phyloP scores from a whole-genome alignment of 1,284 basidiomycete species.

The Mycena sp. region DNA sequence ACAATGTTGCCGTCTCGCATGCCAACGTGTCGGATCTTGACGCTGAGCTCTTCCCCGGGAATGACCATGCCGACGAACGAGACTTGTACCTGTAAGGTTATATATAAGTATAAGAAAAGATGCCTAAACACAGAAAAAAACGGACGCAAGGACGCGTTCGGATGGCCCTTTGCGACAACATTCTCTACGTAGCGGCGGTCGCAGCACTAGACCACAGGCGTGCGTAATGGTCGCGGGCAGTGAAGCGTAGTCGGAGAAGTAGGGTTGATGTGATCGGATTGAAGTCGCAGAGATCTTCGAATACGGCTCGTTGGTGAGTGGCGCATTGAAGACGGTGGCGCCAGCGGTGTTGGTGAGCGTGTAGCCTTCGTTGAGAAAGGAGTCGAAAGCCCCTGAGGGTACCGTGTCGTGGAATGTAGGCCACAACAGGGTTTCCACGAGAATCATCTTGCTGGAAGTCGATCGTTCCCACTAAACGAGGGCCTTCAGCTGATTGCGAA shows the following conservation, averaged over 20 bases:
- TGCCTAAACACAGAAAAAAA: conserved; percentile 32
- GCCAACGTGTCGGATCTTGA: conserved; percentile 89
- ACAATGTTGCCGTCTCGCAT: conserved; percentile 96
- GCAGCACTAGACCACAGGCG: conserved; percentile 96
- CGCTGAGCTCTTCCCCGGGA: conserved; percentile 90
- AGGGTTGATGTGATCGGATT: conserved; percentile 99
- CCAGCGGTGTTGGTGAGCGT: conserved; percentile 65
- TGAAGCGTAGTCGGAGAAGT: conserved; percentile 94
- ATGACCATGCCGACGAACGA: conserved; percentile 97
- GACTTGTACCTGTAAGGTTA: conserved; percentile 78
- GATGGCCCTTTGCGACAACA: conserved; percentile 92
- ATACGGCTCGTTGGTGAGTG: conserved; percentile 94
- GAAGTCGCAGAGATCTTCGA: conserved; percentile 96
- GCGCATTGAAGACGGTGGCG: conserved; percentile 75
- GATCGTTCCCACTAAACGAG: conserved; percentile 90
- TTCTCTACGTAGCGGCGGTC: conserved; percentile 94
- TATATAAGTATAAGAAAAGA: conserved; percentile 23
- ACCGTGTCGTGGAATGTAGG: conserved; percentile 94
- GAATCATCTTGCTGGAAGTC: conserved; percentile 89
- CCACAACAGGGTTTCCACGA: conserved; percentile 92
- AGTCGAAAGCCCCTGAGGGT: conserved; percentile 77
- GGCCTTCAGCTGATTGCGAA: conserved; percentile 87
- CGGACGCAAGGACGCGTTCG: conserved; percentile 88
- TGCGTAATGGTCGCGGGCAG: conserved; percentile 98
- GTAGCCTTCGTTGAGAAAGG: conserved; percentile 91